Base-by-base conservation (phyloP, 1,284 basidiomycete genomes). In the Malassezia restricta region DNA sequence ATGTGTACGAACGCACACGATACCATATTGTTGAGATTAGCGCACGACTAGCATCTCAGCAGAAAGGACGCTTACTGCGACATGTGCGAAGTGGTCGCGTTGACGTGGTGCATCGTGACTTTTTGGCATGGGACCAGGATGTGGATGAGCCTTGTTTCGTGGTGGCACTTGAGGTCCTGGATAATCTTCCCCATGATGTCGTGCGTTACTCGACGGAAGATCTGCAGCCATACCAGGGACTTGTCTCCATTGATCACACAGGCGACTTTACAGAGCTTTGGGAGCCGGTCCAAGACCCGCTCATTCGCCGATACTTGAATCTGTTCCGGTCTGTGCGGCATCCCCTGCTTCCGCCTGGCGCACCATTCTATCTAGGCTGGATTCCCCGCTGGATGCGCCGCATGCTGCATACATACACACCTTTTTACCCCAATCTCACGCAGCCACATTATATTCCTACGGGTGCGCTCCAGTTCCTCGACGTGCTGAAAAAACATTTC, bases 131-230 rank as follows among this genome's bases (percentile, higher is more conserved):
- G 87, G 77, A 83, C 45, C 78, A 76, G 30, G 80, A 78, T 41
- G 85, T 87, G 46, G 78, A 81, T 0, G 82, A 88, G 12, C 86
- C 89, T 17, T 95, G 91, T 74, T 96, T 86, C 71, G 84, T 98
- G 62, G 74, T 98, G 31, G 91, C 90, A 2, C 81, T 95, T 77
- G 92, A 98, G 76, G 94, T 98, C 46, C 81, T 96, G 54, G 94
- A 99, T 75, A 99, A 99, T 74, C 88, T 99, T 59, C 83, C 91
- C 2, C 94, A 98, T 73, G 94, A 99, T 70, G 81, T 95, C 63
- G 80, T 99, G 40, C 84, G 92, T 30, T 96, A 94, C 68, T 83
- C 89, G 63, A 76, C 86, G 33, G 76, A 78, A 6, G 53, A 87
- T 82, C 35, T 71, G 49, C 77, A 83, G 62, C 88, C 92, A 0